Evolutionary conservation across 2,329 filamentous ascomycete species (phyloP).

Genomic region (Nannizzia gypsea): DNA sequence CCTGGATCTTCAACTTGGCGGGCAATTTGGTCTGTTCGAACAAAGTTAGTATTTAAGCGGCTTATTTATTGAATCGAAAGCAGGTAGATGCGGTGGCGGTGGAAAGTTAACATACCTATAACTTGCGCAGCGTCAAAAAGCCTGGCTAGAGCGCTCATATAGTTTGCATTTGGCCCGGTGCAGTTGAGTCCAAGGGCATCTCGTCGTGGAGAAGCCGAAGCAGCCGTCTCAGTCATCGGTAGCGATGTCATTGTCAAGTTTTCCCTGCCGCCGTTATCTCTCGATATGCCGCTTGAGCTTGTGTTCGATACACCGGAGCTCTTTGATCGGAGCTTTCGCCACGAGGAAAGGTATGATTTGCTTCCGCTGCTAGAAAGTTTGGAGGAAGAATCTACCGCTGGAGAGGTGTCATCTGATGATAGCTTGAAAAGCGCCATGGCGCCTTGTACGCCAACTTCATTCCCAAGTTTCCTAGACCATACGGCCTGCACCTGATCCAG

Average conservation of each 20-base stretch:
- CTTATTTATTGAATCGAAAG: no score
- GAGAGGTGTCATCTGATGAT: constrained; percentile 1
- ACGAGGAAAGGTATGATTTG: constrained; percentile 72
- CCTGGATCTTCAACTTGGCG: constrained; percentile 93
- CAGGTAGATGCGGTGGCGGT: no score
- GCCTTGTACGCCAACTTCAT: constrained; percentile 75
- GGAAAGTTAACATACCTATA: constrained; percentile 54
- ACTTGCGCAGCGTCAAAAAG: constrained; percentile 89
- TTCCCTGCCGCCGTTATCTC: constrained; percentile 45
- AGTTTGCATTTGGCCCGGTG: constrained; percentile 71
- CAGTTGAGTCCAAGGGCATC: constrained; percentile 60
- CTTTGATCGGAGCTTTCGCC: constrained; percentile 82
- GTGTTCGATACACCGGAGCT: constrained; percentile 53
- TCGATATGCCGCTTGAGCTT: constrained; percentile 17
- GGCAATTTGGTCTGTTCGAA: constrained; percentile 69
- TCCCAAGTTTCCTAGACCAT: constrained; percentile 76
- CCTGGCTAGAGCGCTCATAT: constrained; percentile 81
- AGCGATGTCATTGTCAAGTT: constrained; percentile 58
- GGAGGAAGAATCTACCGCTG: constrained; percentile 27
- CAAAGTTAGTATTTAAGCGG: not conserved
- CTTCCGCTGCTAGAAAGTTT: constrained; percentile 45
- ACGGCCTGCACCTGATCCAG: constrained; percentile 72
- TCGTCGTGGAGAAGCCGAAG: constrained; percentile 57
- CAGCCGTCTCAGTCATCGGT: constrained; percentile 56
- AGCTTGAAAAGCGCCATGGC: constrained; percentile 60